phyloP scores from a whole-genome alignment of 495 filamentous ascomycete genomes.

The Niebla homalea region DNA sequence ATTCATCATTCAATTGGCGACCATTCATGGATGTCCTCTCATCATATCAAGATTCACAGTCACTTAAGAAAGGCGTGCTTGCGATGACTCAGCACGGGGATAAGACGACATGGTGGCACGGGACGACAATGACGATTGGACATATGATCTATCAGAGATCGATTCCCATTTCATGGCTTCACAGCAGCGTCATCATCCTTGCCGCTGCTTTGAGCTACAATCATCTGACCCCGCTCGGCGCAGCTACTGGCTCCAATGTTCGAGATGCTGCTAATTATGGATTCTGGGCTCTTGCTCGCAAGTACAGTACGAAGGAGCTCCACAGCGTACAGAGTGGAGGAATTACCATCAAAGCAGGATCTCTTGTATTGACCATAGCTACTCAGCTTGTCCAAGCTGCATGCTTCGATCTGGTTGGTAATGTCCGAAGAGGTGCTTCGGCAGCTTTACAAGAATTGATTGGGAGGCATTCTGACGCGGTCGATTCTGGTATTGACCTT shows the following conservation, averaged over 20 bases:
- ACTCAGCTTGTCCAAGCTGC: slow-evolving; percentile 68
- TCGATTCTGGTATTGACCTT: slow-evolving; percentile 65
- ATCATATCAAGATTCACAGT: too few relatives aligned
- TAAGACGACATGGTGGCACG: slow-evolving; percentile 52
- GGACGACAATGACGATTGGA: slow-evolving; percentile 71
- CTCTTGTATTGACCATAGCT: slow-evolving; percentile 63
- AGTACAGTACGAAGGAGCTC: slow-evolving; percentile 66
- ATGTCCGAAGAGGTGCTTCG: slow-evolving; percentile 81
- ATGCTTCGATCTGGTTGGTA: slow-evolving; percentile 79
- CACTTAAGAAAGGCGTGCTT: too few relatives aligned
- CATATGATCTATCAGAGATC: slow-evolving; percentile 72
- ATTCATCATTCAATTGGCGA: too few relatives aligned
- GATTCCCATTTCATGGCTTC: slow-evolving; percentile 49
- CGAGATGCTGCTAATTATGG: slow-evolving; percentile 93
- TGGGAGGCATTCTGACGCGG: slow-evolving; percentile 76
- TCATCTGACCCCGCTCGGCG: slow-evolving; percentile 65
- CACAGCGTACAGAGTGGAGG: slow-evolving; percentile 15
- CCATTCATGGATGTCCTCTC: too few relatives aligned
- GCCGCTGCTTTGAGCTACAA: slow-evolving; percentile 71
- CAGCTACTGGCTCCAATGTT: slow-evolving; percentile 81
- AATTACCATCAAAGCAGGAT: slow-evolving; percentile 23
- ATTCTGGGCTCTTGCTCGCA: slow-evolving; percentile 79
- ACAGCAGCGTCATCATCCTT: slow-evolving; percentile 56
- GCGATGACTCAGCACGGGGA: too few relatives aligned
- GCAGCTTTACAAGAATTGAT: slow-evolving; percentile 91